A percentile compares a stretch with the other conserved stretches of the same genome.
Conservation (phyloP, 2,329 filamentous ascomycete species). For the Ceratocystis variospora region DNA sequence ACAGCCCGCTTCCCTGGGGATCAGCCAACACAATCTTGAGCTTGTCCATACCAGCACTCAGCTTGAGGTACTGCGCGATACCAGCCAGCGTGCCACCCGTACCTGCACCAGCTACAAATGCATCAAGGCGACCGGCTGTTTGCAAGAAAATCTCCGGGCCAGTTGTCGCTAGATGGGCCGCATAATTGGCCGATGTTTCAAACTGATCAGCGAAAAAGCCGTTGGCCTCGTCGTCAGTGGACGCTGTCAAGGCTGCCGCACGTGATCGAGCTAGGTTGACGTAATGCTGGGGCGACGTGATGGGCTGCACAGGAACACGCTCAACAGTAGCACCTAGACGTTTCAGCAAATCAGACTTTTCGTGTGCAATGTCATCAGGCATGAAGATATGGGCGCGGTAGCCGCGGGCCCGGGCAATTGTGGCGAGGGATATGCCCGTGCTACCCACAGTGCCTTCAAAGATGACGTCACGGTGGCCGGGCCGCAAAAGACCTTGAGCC, state of each 20-base stretch:
- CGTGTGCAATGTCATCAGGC: slow-evolving; percentile 76
- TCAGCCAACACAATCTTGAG: slow-evolving; percentile 74
- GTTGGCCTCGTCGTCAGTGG: slow-evolving; percentile 44
- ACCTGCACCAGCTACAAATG: slow-evolving; percentile 84
- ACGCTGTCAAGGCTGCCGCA: slow-evolving; percentile 57
- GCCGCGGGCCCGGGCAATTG: slow-evolving; percentile 72
- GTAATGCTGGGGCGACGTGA: slow-evolving; percentile 85
- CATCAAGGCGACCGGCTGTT: slow-evolving; percentile 59
- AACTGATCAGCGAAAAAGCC: slow-evolving; percentile 97
- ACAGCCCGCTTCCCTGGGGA: slow-evolving; percentile 84
- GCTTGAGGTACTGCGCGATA: slow-evolving; percentile 70
- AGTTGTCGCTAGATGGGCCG: slow-evolving; percentile 67
- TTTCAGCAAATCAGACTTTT: slow-evolving; percentile 78
- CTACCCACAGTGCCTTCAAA: slow-evolving; percentile 96
- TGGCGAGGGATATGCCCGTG: slow-evolving; percentile 88
- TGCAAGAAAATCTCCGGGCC: slow-evolving; percentile 83
- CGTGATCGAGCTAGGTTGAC: slow-evolving; percentile 77
- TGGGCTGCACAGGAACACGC: slow-evolving; percentile 77
- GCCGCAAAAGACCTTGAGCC: slow-evolving; percentile 57
- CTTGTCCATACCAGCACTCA: slow-evolving; percentile 41
- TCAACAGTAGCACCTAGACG: slow-evolving; percentile 90
- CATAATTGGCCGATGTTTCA: slow-evolving; percentile 78
- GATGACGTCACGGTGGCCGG: slow-evolving; percentile 77
- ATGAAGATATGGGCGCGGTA: slow-evolving; percentile 95
- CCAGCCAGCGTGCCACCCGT: slow-evolving; percentile 90